These are phyloP conservation scores for Cercospora citrullina DNA, from an alignment of 2,329 filamentous ascomycete species.

Conservation along the genomic window DNA sequence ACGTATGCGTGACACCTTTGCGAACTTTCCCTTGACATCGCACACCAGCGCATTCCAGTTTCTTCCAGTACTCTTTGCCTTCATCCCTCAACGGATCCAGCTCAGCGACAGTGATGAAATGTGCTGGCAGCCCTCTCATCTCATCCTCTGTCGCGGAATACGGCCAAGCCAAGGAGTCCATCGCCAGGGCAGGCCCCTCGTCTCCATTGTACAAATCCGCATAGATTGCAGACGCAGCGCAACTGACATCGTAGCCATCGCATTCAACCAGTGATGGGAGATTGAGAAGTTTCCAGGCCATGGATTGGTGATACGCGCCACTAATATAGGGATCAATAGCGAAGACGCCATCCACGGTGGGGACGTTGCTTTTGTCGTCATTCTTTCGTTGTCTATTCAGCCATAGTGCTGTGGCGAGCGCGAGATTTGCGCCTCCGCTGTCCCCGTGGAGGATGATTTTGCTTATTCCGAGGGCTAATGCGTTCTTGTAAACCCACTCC, in stretches of 20 bases:
- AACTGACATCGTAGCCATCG: constrained; percentile 31
- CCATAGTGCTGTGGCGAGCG: constrained; percentile 31
- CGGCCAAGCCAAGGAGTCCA: constrained; percentile 34
- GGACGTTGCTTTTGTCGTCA: too few species aligned
- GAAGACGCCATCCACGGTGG: constrained; percentile 28
- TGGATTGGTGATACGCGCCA: constrained; percentile 12
- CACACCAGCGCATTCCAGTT: constrained; percentile 30
- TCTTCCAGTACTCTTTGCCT: constrained; percentile 30
- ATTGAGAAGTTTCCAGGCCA: constrained; percentile 6
- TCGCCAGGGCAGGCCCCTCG: not conserved
- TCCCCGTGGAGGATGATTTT: too few species aligned
- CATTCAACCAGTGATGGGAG: constrained; percentile 32
- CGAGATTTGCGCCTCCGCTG: constrained; percentile 8
- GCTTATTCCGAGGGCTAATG: too few species aligned
- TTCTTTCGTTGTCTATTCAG: constrained; percentile 27
- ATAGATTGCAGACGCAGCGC: constrained; percentile 9
- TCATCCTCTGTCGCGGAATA: constrained; percentile 29
- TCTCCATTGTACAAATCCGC: not conserved
- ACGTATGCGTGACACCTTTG: constrained; percentile 29
- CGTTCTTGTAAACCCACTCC: too few species aligned
- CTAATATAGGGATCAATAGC: constrained; percentile 28
- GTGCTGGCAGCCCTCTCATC: constrained; percentile 31
- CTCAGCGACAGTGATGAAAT: constrained; percentile 32
- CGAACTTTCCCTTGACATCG: constrained; percentile 24
- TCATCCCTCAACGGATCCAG: constrained; percentile 36